Evolutionary conservation across 2,329 filamentous ascomycete genomes (phyloP), one percentile per base, ranked within the genome.

Genomic region (Verticillium tricorpus): DNA sequence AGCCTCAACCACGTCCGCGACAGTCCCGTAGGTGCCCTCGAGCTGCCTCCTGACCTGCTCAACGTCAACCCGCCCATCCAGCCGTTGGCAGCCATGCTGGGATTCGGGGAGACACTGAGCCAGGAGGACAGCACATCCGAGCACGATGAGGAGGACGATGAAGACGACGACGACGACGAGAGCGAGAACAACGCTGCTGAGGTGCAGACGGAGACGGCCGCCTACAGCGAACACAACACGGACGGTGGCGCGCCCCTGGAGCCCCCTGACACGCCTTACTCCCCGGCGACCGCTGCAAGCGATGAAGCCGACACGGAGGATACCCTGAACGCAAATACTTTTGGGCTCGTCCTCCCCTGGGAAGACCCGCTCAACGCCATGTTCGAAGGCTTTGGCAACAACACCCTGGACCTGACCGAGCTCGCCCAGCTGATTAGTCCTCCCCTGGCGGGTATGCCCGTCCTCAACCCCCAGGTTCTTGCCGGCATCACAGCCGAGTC

Each of bases 221-320:
- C 65, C 2, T 63, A 67, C 4, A 61, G 62, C 2, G 67, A 69
- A 17, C 66, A 66, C 15, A 60, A 67, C 15, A 67, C 65, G 17
- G 66, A 64, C 32, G 65, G 64, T 37, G 54, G 54, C 28, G 25
- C 28, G 6, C 54, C 54, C 25, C 15, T 32, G 19, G 54, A 32
- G 59, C 61, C n/a, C 9, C n/a, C 19, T 4, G 45, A 50, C 19
- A 50, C 45, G 3, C n/a, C 45, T n/a, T n/a, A 19, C 9, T 50
- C 45, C 17, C 17, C 19, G 45, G 19, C 19, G 9, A 50, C 17
- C n/a, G 39, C 17, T 31, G 62, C 61, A 14, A 62, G 62, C 15
- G 59, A 60, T 14, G 57, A 60, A 19, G 55, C 25, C 34, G 37
- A 28, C 4, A 17, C 34, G 12, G 60, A 59, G 7, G 52, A 37